phyloP scores from a whole-genome alignment of 2,329 filamentous ascomycete genomes.

The Teratosphaeriaceae sp. region DNA sequence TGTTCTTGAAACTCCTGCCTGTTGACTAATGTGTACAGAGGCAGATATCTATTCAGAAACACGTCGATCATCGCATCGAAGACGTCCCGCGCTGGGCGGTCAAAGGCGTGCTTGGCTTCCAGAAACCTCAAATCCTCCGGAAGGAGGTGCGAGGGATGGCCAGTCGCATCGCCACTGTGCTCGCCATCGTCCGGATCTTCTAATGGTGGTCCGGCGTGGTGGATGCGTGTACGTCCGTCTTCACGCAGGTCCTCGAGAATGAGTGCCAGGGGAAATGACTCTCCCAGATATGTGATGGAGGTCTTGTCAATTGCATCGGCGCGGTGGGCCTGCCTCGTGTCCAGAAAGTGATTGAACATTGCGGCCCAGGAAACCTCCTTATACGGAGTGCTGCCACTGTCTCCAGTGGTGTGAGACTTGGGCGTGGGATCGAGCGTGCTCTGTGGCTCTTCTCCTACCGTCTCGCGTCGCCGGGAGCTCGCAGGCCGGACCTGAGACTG shows the following conservation, averaged over 20 bases:
- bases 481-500: neutral
- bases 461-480: neutral
- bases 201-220: neutral
- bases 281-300: conserved; percentile 3
- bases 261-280: conserved; percentile 1
- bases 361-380: conserved; percentile 1
- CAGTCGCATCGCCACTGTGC: neutral
- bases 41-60: conserved; percentile 10
- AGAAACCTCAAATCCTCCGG: conserved; percentile 10
- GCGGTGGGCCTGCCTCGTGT: conserved; percentile 1
- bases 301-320: neutral
- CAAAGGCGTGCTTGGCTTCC: conserved; percentile 13
- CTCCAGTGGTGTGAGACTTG: neutral
- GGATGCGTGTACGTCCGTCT: neutral
- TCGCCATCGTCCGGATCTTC: neutral
- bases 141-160: conserved; percentile 9
- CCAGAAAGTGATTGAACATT: conserved; percentile 3
- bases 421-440: neutral
- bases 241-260: conserved; percentile 1
- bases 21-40: conserved; percentile 12
- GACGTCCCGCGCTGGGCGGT: conserved; percentile 1
- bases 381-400: neutral
- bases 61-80: conserved; percentile 8
- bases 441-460: neutral
- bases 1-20: conserved; percentile 6